These are phyloP conservation scores for Lachnellula willkommii DNA, from an alignment of 2,329 filamentous ascomycete species.

Conservation along the genomic window DNA sequence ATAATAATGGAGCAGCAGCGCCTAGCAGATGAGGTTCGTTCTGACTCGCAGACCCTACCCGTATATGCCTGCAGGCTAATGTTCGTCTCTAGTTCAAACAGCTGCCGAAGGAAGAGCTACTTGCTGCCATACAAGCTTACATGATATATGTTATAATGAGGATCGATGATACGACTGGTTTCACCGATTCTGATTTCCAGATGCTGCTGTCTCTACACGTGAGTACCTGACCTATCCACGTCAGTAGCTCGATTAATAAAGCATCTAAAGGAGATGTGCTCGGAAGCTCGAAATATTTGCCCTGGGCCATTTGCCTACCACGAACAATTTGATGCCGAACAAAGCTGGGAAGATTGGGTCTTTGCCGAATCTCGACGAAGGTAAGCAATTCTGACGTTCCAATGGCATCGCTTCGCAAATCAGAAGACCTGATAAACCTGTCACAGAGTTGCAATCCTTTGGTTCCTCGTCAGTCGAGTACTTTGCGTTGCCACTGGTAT, in stretches of 20 bases:
- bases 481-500: constrained; percentile 5
- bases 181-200: neutral
- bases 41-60: neutral
- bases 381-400: neutral
- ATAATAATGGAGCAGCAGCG: constrained; percentile 13
- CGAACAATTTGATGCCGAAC: neutral
- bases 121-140: constrained; percentile 2
- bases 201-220: constrained; percentile 4
- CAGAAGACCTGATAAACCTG: neutral
- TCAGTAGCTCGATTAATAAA: neutral
- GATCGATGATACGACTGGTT: neutral
- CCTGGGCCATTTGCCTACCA: neutral
- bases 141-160: constrained; percentile 11
- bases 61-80: neutral
- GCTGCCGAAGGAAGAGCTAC: neutral
- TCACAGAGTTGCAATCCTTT: constrained; percentile 3
- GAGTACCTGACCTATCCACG: neutral
- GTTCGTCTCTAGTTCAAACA: neutral
- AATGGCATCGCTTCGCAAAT: neutral
- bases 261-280: neutral
- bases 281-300: neutral
- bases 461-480: constrained; percentile 9
- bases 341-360: constrained; percentile 12
- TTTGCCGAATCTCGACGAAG: constrained; percentile 9
- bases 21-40: constrained; percentile 2